These are phyloP conservation scores for Claviceps cyperi DNA, from an alignment of 2,329 filamentous ascomycete genomes.

Conservation along the genomic window DNA sequence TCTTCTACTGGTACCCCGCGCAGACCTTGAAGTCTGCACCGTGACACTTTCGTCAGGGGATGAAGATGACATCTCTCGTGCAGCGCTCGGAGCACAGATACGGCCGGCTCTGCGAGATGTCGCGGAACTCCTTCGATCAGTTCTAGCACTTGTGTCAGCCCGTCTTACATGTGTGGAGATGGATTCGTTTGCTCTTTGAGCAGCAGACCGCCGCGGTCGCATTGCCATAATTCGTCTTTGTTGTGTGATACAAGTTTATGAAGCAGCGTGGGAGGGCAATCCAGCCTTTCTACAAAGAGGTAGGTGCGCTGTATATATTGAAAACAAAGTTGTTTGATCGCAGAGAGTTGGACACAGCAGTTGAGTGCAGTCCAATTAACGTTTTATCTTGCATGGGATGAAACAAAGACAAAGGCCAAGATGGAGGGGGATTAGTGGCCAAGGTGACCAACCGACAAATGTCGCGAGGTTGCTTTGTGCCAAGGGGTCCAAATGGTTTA, in stretches of 20 bases:
- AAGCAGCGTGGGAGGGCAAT: not conserved
- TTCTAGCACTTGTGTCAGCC: conserved; percentile 24
- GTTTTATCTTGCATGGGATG: not conserved
- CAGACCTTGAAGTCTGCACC: conserved; percentile 37
- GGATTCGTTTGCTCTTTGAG: conserved; percentile 26
- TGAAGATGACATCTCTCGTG: conserved; percentile 31
- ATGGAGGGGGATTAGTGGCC: not conserved
- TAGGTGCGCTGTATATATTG: not conserved
- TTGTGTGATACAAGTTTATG: not conserved
- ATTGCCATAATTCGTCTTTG: conserved; percentile 25
- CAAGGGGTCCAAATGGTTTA: not conserved
- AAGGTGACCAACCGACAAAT: not conserved
- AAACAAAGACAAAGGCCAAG: not conserved
- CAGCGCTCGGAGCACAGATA: conserved; percentile 25
- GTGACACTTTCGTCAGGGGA: conserved; percentile 35
- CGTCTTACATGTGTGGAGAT: conserved; percentile 28
- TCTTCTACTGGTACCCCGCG: conserved; percentile 23
- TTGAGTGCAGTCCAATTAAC: not conserved
- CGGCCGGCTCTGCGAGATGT: conserved; percentile 37
- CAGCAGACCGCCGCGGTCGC: conserved; percentile 32
- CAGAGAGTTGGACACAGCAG: not conserved
- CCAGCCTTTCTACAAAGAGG: not conserved
- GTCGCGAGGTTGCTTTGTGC: not conserved
- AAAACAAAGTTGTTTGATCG: not conserved
- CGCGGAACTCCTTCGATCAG: conserved; percentile 27